phyloP scores from a whole-genome alignment of 371 early-diverging fungal genomes.

The Apophysomyces ossiformis region DNA sequence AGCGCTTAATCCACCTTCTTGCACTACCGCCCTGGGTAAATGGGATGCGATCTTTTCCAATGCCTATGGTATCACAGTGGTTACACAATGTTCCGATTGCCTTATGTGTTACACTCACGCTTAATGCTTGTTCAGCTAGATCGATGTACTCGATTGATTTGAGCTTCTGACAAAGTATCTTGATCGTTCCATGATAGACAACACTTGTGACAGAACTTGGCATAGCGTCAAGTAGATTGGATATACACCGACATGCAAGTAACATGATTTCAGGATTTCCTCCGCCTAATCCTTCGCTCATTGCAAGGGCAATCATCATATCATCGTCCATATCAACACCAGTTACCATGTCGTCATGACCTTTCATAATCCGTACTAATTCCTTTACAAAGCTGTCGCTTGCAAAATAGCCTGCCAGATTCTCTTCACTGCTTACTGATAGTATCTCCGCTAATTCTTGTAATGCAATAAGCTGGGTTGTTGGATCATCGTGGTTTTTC shows the following conservation, averaged over 20 bases:
- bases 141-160: conserved; percentile 89
- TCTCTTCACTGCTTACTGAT: conserved; percentile 74
- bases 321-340: conserved; percentile 44
- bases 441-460: conserved; percentile 72
- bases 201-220: conserved; percentile 71
- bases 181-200: conserved; percentile 73
- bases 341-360: conserved; percentile 34
- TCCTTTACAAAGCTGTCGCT: conserved; percentile 61
- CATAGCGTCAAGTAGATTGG: conserved; percentile 88
- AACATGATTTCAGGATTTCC: conserved; percentile 79
- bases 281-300: conserved; percentile 49
- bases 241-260: conserved; percentile 86
- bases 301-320: conserved; percentile 52
- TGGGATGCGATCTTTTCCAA: conserved; percentile 79
- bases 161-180: conserved; percentile 77
- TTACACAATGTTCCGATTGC: neutral
- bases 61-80: conserved; percentile 38
- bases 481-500: conserved; percentile 57
- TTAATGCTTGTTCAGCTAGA: conserved; percentile 86
- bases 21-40: conserved; percentile 73
- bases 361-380: conserved; percentile 60
- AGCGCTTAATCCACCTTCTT: conserved; percentile 80
- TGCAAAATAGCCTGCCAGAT: conserved; percentile 59
- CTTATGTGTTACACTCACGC: conserved; percentile 42
- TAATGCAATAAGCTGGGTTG: conserved; percentile 67